Conservation (phyloP, 2,329 filamentous ascomycete genomes). For the Piedraia hortae region DNA sequence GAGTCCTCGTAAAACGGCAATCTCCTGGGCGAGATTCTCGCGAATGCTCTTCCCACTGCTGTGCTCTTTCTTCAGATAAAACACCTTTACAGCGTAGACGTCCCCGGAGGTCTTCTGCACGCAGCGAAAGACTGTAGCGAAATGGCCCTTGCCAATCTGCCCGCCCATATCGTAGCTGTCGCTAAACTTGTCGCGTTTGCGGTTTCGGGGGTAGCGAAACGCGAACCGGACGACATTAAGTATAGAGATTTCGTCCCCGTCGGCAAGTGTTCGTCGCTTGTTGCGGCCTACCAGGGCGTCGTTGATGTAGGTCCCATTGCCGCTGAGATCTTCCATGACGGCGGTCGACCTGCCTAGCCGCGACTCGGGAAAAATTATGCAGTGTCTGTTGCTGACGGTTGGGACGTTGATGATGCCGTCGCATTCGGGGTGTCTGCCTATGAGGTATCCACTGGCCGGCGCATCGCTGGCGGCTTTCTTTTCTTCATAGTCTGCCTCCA, state of each 20-base stretch:
- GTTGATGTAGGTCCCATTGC: slow-evolving; percentile 90
- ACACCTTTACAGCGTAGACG: slow-evolving; percentile 79
- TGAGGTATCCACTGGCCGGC: slow-evolving; percentile 59
- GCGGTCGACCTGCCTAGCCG: slow-evolving; percentile 32
- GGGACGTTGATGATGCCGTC: slow-evolving; percentile 41
- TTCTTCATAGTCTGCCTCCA: slow-evolving; percentile 34
- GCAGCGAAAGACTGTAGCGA: slow-evolving; percentile 78
- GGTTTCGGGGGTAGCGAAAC: slow-evolving; percentile 62
- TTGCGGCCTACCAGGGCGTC: slow-evolving; percentile 77
- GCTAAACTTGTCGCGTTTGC: slow-evolving; percentile 48
- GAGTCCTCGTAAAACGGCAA: slow-evolving; percentile 89
- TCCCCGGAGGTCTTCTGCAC: slow-evolving; percentile 61
- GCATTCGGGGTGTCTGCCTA: slow-evolving; percentile 82
- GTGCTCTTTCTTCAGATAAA: too few relatives aligned
- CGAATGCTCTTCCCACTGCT: slow-evolving; percentile 53
- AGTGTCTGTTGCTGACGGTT: slow-evolving; percentile 70
- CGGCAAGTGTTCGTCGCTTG: slow-evolving; percentile 62
- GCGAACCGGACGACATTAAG: slow-evolving; percentile 65
- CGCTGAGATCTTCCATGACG: slow-evolving; percentile 75
- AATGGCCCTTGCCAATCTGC: slow-evolving; percentile 80
- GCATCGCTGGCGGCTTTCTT: slow-evolving; percentile 23
- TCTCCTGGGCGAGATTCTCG: slow-evolving; percentile 77
- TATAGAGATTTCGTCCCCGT: slow-evolving; percentile 75
- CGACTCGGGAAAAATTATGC: slow-evolving; percentile 36
- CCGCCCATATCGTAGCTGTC: slow-evolving; percentile 68